Evolutionary conservation across 2,329 filamentous ascomycete species (phyloP).

Genomic region (Knoxdaviesia capensis): DNA sequence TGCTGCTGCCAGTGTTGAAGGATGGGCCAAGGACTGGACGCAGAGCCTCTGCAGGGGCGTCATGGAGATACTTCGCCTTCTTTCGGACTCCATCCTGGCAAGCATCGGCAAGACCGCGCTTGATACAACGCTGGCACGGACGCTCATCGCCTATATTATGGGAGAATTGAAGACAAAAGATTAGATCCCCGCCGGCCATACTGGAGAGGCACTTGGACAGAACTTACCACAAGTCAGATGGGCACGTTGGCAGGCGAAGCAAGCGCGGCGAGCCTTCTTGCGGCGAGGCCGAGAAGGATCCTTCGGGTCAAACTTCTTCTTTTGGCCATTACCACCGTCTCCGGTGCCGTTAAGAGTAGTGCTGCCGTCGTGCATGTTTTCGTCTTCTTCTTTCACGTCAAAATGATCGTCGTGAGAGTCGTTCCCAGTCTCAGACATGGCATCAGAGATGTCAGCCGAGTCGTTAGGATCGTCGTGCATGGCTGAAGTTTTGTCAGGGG

Average conservation of each 20-base stretch:
- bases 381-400: no score
- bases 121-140: constrained; percentile 84
- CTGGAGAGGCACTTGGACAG: neutral
- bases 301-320: constrained; percentile 63
- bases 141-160: constrained; percentile 61
- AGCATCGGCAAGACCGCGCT: constrained; percentile 71
- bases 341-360: no score
- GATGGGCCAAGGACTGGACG: constrained; percentile 63
- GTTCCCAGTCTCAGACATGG: constrained; percentile 35
- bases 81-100: constrained; percentile 96
- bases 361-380: no score
- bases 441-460: constrained; percentile 29
- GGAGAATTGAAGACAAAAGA: neutral
- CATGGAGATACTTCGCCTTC: constrained; percentile 97
- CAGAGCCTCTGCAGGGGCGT: constrained; percentile 76
- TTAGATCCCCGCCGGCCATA: neutral
- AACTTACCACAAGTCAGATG: constrained; percentile 92
- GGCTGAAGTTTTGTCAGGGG: no score
- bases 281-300: constrained; percentile 75
- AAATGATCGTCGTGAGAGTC: constrained; percentile 25
- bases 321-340: constrained; percentile 12
- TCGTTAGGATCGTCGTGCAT: no score
- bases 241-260: constrained; percentile 89
- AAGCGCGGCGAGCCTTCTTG: constrained; percentile 91
- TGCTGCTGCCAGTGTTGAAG: constrained; percentile 37